These are phyloP conservation scores for Myriosclerotinia duriaeana DNA, from an alignment of 2,329 filamentous ascomycete species.

Conservation along the genomic window DNA sequence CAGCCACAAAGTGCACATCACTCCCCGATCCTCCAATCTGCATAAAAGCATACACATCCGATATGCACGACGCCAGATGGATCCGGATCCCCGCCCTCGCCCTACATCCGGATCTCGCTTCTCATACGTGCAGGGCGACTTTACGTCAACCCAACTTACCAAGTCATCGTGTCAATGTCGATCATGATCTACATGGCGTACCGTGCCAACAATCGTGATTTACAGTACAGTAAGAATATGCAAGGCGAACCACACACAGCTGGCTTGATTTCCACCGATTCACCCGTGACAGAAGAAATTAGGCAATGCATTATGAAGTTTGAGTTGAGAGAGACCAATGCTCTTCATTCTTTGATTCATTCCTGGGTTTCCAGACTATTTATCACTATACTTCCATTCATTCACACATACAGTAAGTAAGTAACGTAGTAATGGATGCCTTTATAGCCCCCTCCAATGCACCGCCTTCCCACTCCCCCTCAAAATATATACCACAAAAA, in stretches of 20 bases:
- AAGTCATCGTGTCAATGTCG: slow-evolving; percentile 1
- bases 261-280: not conserved
- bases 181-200: slow-evolving; percentile 9
- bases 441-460: not conserved
- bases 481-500: slow-evolving; percentile 6
- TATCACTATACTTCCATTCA: slow-evolving; percentile 4
- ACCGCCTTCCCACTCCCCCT: not conserved
- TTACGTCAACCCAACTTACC: slow-evolving; percentile 18
- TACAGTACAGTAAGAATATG: not conserved
- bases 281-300: not conserved
- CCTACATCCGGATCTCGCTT: slow-evolving; percentile 7
- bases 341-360: slow-evolving; percentile 9
- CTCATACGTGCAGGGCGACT: not conserved
- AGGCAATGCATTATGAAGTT: not conserved
- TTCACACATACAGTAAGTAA: slow-evolving; percentile 10
- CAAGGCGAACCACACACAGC: slow-evolving; percentile 4
- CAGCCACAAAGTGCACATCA: slow-evolving; percentile 2
- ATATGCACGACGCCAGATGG: not conserved
- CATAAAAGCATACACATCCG: not conserved
- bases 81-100: slow-evolving; percentile 1
- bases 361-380: slow-evolving; percentile 1
- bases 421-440: not conserved
- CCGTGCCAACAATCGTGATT: not conserved
- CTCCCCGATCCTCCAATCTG: not conserved
- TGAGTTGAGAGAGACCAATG: slow-evolving; percentile 1